Percentiles rank a stretch among this genome's conserved stretches.
These are phyloP conservation scores for Talaromyces sp. DNA, from an alignment of 2,329 filamentous ascomycete species.

Conservation along the genomic window DNA sequence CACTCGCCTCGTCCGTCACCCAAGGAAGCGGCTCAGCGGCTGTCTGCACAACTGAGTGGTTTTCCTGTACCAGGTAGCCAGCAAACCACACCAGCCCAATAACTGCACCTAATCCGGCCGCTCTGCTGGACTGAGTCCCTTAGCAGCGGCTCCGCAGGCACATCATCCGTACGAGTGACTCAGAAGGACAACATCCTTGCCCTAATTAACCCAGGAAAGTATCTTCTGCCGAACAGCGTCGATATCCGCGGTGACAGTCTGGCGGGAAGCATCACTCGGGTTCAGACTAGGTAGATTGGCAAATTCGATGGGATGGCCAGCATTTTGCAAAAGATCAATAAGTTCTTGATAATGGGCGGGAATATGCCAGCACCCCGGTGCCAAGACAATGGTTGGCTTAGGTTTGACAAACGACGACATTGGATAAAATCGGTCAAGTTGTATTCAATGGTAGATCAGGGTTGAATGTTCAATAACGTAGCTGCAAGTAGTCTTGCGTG, in stretches of 20 bases:
- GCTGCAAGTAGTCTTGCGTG: background rate
- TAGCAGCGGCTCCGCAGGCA: slow-evolving; percentile 23
- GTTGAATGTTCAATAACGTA: background rate
- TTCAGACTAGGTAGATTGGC: slow-evolving; percentile 14
- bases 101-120: background rate
- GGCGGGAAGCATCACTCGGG: background rate
- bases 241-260: slow-evolving; percentile 23
- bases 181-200: slow-evolving; percentile 32
- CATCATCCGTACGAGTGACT: slow-evolving; percentile 35
- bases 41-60: slow-evolving; percentile 16
- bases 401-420: background rate
- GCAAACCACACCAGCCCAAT: slow-evolving; percentile 1
- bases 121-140: slow-evolving; percentile 16
- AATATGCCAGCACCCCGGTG: slow-evolving; percentile 35
- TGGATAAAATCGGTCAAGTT: slow-evolving; percentile 14
- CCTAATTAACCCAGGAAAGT: slow-evolving; percentile 23
- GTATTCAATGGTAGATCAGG: background rate
- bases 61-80: slow-evolving; percentile 15
- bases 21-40: slow-evolving; percentile 4
- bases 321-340: slow-evolving; percentile 22
- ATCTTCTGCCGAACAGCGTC: slow-evolving; percentile 20
- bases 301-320: slow-evolving; percentile 23
- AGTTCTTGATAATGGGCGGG: slow-evolving; percentile 24
- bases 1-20: background rate
- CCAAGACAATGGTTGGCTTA: slow-evolving; percentile 33